Evolutionary conservation across 495 filamentous ascomycete genomes (phyloP), one percentile per base, ranked within the genome.

Genomic region (Aspergillus diversus): DNA sequence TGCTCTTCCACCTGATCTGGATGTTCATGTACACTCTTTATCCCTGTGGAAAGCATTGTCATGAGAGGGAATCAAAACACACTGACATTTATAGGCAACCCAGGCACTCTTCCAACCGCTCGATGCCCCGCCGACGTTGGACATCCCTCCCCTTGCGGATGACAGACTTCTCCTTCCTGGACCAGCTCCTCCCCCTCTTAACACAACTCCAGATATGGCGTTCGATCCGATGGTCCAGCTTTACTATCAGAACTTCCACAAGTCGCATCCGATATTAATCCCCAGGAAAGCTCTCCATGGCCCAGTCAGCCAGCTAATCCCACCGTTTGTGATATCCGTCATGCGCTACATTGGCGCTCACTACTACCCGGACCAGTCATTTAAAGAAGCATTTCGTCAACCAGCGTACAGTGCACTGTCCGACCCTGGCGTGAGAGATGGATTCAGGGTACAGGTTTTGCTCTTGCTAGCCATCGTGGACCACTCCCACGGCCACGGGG

Each of bases 391-490:
- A 39, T 85, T 86, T 34, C 84, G 78, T 48, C 74, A 84, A 32
- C 81, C 87, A 27, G 84, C 88, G 11, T 80, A 89, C 66, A 71
- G 78, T 21, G 71, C 80, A 4, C 70, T 84, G 33, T 83, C 86
- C 54, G 74, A 77, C 32, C 72, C 79, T 5, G 76, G 75, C 11
- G 78, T 77, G 15, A 67, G 80, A 9, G 81, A 90, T 69, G 88
- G 85, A 4, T 92, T 87, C 69, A 76, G 84, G 49, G 88, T 93
- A 4, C 91, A 95, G 74, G 86, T 87, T 0, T 78, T 91, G 66
- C 74, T 93, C 31, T 76, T 93, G 11, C 81, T 89, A 42, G 80
- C 90, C 15, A 86, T 93, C 59, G 84, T 84, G 4, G 77, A 91
- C 17, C 88, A 93, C 66, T 86, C 87, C 4, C 81, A 80, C 59